Base-by-base conservation (phyloP, 192 early-diverging fungal species). In the Oehlia diaphana region DNA sequence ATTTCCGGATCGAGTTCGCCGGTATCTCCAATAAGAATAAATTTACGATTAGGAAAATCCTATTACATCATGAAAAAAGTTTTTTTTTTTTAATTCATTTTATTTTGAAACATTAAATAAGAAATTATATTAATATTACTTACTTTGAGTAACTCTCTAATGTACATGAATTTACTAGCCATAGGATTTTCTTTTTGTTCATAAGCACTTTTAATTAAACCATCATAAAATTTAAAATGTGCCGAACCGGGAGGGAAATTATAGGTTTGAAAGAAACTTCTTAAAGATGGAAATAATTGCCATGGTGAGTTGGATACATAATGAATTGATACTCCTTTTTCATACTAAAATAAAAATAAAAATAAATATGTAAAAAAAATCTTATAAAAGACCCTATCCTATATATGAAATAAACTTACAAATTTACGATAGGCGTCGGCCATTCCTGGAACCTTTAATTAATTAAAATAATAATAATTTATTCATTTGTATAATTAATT, bases 291-390 rank as follows among this genome's bases (percentile, higher is more conserved):
- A 53, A 94, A 92, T 68, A 97, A 84, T 83, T 96, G 95, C 91
- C 94, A 96, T 8, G 95, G 97, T 8, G 91, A 90, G 76, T 95
- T 95, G 50, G 92, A 93, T 21, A 98, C 97, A 81, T 98, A 98
- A 79, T 98, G 97, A 61, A 96, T 85, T 19, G 87, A 87, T 12
- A 83, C 88, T 7, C 90, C 91, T 75, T 83, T 81, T 0, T 84
- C 31, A 63, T 79, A 79, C 77, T 79, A 61, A 39, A 67, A 67
- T 28, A 47, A 77, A 47, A 42, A 14, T 12, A 5, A 14, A 58
- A 31, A 2, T 63, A 74, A 62, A 58, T 37, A 74, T 16, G 4
- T 63, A 23, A 12, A 16, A 33, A 47, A 49, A 77, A 53, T 67
- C 39, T 50, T 47, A 23, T 8, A 44, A 49, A 72, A 49, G 23